Evolutionary conservation across 2,329 filamentous ascomycete species (phyloP), one percentile per base, ranked within the genome.

Genomic region (Penicillium sp.): DNA sequence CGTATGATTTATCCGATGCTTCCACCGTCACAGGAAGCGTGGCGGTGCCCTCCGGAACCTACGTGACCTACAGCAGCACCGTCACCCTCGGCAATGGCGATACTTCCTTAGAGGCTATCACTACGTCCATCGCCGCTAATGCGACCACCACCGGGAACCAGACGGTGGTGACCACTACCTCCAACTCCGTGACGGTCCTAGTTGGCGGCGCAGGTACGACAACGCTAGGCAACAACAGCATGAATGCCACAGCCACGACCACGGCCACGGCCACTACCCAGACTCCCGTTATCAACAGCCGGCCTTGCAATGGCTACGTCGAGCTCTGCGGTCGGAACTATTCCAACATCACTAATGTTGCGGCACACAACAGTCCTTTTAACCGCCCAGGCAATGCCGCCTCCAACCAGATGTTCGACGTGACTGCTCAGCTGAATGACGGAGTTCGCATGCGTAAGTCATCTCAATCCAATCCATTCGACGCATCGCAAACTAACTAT

Each of bases 301-400:
- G 85, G 53, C 85, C 88, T 4, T 95, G 90, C 78, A 95, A 95
- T 72, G 85, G 85, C 69, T 85, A 89, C 61, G 74, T 86, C 23
- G 88, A 93, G 71, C 85, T 94, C 64, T 95, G 90, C 76, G 74
- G 73, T 6, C 83, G 89, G 53, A 85, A 84, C 62, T 95, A 91
- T 72, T 85, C 86, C 78, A 92, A 94, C 70, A 86, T 94, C 70
- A 92, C 89, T 51, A 80, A 88, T 63, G 82, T 95, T 1, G 85
- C 82, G 18, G 85, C 86, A 16, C 90, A 95, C 75, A 95, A 95
- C 76, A 90, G 88, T 39, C 88, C 89, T 10, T 95, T 95, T 67
- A 80, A 86, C 38, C 77, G 81, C 8, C 69, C 79, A 15, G 87
- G 87, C 61, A 92, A 88, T 69, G 82, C 86, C 9, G 89, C 85